Evolutionary conservation across 1,139 yeast species (phyloP).

Genomic region (Martiniozyma asiatica): DNA sequence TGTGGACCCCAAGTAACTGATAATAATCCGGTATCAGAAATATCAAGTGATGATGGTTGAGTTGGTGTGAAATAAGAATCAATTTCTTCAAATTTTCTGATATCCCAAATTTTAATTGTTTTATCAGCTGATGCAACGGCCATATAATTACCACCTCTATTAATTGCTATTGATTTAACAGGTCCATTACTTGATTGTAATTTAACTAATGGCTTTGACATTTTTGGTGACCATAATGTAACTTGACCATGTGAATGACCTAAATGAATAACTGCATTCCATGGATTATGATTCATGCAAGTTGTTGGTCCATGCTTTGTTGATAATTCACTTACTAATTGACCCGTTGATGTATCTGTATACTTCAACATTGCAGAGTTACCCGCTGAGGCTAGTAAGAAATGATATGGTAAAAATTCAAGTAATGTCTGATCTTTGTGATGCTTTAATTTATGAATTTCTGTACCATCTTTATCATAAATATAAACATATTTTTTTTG

Average conservation of each 20-base stretch:
- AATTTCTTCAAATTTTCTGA: constrained; percentile 66
- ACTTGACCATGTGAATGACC: constrained; percentile 95
- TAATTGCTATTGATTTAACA: constrained; percentile 71
- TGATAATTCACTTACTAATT: constrained; percentile 66
- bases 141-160: constrained; percentile 91
- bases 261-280: constrained; percentile 89
- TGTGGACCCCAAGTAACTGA: constrained; percentile 94
- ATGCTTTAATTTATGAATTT: constrained; percentile 81
- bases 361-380: constrained; percentile 79
- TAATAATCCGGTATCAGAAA: constrained; percentile 80
- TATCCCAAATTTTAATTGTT: constrained; percentile 83
- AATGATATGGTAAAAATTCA: constrained; percentile 90
- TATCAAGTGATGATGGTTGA: constrained; percentile 68
- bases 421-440: constrained; percentile 76
- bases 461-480: constrained; percentile 84
- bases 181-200: constrained; percentile 79
- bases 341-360: constrained; percentile 94
- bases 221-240: constrained; percentile 85
- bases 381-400: constrained; percentile 77
- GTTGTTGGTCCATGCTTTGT: constrained; percentile 88
- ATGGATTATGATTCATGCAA: constrained; percentile 81
- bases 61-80: constrained; percentile 73
- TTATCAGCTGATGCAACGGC: constrained; percentile 87
- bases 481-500: constrained; percentile 91
- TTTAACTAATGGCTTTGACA: constrained; percentile 78